phyloP scores from a whole-genome alignment of 257 asterid species.

The Catharanthus roseus region DNA sequence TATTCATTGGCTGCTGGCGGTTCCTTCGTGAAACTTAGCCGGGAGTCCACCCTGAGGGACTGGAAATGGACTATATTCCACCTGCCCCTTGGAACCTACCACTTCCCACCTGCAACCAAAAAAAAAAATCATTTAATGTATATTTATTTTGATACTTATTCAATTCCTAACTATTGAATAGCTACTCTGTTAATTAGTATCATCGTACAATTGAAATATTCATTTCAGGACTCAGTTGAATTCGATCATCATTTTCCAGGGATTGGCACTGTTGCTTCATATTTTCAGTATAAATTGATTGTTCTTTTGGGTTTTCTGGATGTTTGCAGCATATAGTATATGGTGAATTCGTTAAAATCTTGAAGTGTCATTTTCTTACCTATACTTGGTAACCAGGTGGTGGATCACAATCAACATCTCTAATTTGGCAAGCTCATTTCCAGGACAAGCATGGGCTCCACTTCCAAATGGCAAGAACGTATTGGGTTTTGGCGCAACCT shows the following conservation, averaged over 20 bases:
- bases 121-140: background rate
- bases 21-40: constrained; percentile 51
- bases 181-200: background rate
- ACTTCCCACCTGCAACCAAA: constrained; percentile 65
- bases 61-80: constrained; percentile 75
- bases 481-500: constrained; percentile 76
- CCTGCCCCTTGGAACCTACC: constrained; percentile 29
- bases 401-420: constrained; percentile 70
- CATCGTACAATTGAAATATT: too few relatives aligned
- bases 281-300: background rate
- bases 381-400: constrained; percentile 56
- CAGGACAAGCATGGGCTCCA: constrained; percentile 91
- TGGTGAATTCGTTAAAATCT: background rate
- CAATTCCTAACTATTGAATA: background rate
- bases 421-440: constrained; percentile 81
- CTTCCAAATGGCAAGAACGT: constrained; percentile 90
- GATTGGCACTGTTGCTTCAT: too few relatives aligned
- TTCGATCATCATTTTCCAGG: too few relatives aligned
- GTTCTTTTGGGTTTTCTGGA: background rate
- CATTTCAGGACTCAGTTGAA: too few relatives aligned
- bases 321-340: background rate
- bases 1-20: constrained; percentile 22
- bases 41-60: constrained; percentile 70
- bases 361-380: constrained; percentile 30
- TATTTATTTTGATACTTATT: background rate